These are phyloP conservation scores for Neurospora sp. DNA, from an alignment of 495 filamentous ascomycete species.

Conservation along the genomic window DNA sequence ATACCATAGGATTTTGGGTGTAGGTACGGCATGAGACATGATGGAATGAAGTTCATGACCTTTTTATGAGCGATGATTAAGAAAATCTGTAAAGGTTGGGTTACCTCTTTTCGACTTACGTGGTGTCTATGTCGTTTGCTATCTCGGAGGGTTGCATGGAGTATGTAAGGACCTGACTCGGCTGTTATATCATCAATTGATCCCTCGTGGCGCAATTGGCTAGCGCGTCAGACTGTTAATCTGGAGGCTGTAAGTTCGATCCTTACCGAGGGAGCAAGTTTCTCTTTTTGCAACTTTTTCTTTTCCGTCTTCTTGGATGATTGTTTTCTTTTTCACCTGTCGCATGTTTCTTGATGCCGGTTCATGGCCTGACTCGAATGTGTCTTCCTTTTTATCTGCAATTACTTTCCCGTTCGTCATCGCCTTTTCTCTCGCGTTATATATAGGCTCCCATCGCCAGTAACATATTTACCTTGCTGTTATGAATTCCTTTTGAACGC, in stretches of 20 bases:
- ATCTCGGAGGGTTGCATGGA: not conserved
- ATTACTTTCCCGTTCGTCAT: not conserved
- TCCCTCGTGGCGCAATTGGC: not conserved
- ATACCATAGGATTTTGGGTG: not conserved
- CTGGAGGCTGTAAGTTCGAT: not conserved
- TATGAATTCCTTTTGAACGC: no score
- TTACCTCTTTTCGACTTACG: not conserved
- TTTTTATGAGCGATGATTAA: not conserved
- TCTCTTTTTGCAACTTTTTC: not conserved
- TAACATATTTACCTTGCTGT: not conserved
- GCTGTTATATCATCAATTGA: not conserved
- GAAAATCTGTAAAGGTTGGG: not conserved
- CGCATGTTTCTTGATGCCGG: not conserved
- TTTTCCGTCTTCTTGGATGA: not conserved
- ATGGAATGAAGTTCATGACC: not conserved
- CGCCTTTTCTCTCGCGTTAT: not conserved
- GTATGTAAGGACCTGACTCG: not conserved
- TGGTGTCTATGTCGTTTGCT: not conserved
- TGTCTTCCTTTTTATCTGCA: not conserved
- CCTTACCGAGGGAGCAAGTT: not conserved
- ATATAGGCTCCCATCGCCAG: not conserved
- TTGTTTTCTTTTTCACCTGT: not conserved
- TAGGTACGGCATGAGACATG: not conserved
- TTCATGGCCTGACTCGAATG: not conserved
- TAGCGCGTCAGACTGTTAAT: not conserved